Evolutionary conservation across 805 yeast genomes (phyloP).

Genomic region (Teunomyces stri): DNA sequence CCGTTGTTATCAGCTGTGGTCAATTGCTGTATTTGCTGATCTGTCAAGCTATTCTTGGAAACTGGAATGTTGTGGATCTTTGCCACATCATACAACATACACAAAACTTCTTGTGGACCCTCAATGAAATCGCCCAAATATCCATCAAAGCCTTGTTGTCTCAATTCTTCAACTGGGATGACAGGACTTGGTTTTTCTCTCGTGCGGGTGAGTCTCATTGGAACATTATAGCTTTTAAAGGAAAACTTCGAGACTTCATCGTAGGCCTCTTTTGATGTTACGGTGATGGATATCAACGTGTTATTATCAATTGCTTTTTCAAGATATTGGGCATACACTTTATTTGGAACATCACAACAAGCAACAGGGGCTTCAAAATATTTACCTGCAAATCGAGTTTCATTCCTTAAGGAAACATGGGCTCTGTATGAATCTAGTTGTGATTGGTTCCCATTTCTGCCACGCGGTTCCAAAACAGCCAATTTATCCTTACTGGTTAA

Average conservation of each 20-base stretch:
- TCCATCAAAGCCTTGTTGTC: conserved; percentile 71
- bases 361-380: conserved; percentile 77
- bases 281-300: conserved; percentile 63
- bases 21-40: conserved; percentile 36
- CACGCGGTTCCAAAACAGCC: conserved; percentile 37
- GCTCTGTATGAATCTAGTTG: conserved; percentile 39
- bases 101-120: conserved; percentile 72
- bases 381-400: conserved; percentile 34
- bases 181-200: conserved; percentile 17
- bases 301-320: conserved; percentile 54
- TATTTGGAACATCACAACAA: conserved; percentile 53
- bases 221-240: conserved; percentile 45
- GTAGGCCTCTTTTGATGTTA: conserved; percentile 51
- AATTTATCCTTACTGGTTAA: conserved; percentile 52
- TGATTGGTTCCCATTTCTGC: conserved; percentile 31
- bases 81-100: conserved; percentile 61
- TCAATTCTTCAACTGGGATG: conserved; percentile 32
- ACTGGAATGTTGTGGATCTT: conserved; percentile 61
- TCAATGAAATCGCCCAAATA: conserved; percentile 64
- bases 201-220: conserved; percentile 49
- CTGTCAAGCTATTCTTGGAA: conserved; percentile 43
- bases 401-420: conserved; percentile 40
- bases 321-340: conserved; percentile 50
- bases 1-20: conserved; percentile 38
- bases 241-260: conserved; percentile 35